These are phyloP conservation scores for Lepiota subincarnata DNA, from an alignment of 768 basidiomycete genomes.

Conservation along the genomic window DNA sequence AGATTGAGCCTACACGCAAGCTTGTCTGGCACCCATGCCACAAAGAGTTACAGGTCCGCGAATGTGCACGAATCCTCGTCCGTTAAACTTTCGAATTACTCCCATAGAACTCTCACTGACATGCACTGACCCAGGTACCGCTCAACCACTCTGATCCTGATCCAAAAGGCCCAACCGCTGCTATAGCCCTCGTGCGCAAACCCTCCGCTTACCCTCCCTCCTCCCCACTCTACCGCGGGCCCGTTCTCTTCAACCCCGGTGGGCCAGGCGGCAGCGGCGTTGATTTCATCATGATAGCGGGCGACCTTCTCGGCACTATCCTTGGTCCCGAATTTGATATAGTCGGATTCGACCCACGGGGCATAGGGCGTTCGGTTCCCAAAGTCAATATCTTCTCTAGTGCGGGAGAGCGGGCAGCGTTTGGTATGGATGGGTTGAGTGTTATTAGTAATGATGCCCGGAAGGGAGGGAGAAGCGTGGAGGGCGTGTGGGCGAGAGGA, in stretches of 20 bases:
- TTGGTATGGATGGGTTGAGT: conserved; percentile 14
- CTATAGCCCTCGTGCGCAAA: conserved; percentile 39
- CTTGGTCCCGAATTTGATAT: conserved; percentile 43
- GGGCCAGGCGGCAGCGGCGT: conserved; percentile 46
- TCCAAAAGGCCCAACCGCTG: conserved; percentile 26
- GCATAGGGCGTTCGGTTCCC: conserved; percentile 32
- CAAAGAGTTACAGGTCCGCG: conserved; percentile 1
- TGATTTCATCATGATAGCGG: conserved; percentile 19
- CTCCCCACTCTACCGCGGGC: conserved; percentile 32
- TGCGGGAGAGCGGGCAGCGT: conserved; percentile 14
- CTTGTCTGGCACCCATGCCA: conserved; percentile 16
- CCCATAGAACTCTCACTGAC: neutral
- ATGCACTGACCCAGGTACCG: conserved; percentile 32
- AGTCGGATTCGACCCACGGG: conserved; percentile 45
- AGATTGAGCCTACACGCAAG: conserved; percentile 13
- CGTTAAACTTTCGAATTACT: neutral
- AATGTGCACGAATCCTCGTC: conserved; percentile 16
- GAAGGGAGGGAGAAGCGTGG: too few relatives aligned
- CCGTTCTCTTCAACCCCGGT: conserved; percentile 44
- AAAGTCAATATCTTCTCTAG: conserved; percentile 30
- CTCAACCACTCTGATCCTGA: conserved; percentile 39
- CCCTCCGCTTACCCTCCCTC: conserved; percentile 21
- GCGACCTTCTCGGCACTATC: conserved; percentile 22
- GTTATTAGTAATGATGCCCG: too few relatives aligned
- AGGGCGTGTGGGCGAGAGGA: too few relatives aligned